Evolutionary conservation across 441 rosid species (phyloP).

Genomic region (Breynia disticha): DNA sequence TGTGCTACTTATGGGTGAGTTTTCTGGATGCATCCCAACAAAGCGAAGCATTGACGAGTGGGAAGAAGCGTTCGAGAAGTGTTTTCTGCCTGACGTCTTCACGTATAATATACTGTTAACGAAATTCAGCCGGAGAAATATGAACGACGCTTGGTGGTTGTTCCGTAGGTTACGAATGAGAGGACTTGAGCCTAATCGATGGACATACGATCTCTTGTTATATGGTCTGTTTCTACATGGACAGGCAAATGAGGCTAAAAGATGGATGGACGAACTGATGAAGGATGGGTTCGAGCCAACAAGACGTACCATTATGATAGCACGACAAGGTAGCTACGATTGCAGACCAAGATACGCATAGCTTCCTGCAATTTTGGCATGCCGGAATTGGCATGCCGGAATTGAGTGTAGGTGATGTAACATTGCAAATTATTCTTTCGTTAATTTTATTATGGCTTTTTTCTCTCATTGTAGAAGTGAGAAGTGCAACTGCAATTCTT

Average conservation of each 20-base stretch:
- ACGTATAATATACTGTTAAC: conserved; percentile 59
- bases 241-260: conserved; percentile 28
- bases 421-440: background rate
- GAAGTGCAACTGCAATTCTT: background rate
- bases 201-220: conserved; percentile 45
- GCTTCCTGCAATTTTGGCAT: conserved; percentile 3
- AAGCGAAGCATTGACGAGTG: conserved; percentile 25
- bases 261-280: conserved; percentile 31
- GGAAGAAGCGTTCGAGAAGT: conserved; percentile 44
- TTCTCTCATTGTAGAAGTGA: background rate
- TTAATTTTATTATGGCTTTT: background rate
- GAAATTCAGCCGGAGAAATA: conserved; percentile 26
- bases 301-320: conserved; percentile 4
- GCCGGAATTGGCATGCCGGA: conserved; percentile 1
- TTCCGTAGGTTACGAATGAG: conserved; percentile 32
- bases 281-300: conserved; percentile 21
- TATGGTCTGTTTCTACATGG: conserved; percentile 30
- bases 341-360: background rate
- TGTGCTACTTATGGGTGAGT: conserved; percentile 52
- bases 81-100: conserved; percentile 47
- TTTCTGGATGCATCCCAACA: conserved; percentile 35
- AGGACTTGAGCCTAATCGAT: conserved; percentile 56
- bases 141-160: conserved; percentile 38
- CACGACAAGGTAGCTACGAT: conserved; percentile 2
- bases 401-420: conserved; percentile 5